These are phyloP conservation scores for Diaporthe australafricana DNA, from an alignment of 2,329 filamentous ascomycete genomes.

Conservation along the genomic window DNA sequence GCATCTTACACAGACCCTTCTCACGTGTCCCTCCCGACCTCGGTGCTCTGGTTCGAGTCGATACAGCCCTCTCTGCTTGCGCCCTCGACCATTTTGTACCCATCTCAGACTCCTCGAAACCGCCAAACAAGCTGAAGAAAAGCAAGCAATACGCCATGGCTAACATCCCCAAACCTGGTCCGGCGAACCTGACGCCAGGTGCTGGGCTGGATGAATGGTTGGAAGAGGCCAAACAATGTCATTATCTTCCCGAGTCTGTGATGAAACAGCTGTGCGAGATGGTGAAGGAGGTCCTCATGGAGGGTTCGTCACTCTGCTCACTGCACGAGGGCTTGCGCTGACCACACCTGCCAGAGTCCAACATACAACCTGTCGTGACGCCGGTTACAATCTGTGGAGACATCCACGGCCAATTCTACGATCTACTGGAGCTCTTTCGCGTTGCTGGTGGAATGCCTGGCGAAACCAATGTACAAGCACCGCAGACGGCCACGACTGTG, in stretches of 20 bases:
- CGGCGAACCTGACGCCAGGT: conserved; percentile 84
- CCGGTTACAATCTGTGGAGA: conserved; percentile 98
- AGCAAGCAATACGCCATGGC: conserved; percentile 51
- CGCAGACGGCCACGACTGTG: conserved; percentile 75
- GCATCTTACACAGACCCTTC: conserved; percentile 27
- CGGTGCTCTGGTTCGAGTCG: conserved; percentile 13
- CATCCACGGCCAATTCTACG: conserved; percentile 99
- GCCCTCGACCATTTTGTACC: background rate
- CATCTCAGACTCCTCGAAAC: background rate
- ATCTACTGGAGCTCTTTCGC: conserved; percentile 94
- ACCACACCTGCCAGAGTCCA: conserved; percentile 76
- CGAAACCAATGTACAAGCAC: conserved; percentile 76
- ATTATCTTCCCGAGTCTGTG: conserved; percentile 92
- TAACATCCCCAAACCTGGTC: conserved; percentile 86
- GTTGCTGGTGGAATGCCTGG: conserved; percentile 97
- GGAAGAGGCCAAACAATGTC: conserved; percentile 95
- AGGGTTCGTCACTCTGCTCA: conserved; percentile 69
- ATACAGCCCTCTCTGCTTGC: background rate
- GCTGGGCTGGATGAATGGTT: conserved; percentile 96
- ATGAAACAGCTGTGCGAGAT: conserved; percentile 99
- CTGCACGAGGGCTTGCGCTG: background rate
- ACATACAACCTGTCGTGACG: conserved; percentile 97
- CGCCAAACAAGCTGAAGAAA: conserved; percentile 21
- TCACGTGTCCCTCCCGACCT: conserved; percentile 23
- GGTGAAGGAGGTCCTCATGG: conserved; percentile 99